These are phyloP conservation scores for Hebeloma cylindrosporum DNA, from an alignment of 768 basidiomycete species.

Conservation along the genomic window DNA sequence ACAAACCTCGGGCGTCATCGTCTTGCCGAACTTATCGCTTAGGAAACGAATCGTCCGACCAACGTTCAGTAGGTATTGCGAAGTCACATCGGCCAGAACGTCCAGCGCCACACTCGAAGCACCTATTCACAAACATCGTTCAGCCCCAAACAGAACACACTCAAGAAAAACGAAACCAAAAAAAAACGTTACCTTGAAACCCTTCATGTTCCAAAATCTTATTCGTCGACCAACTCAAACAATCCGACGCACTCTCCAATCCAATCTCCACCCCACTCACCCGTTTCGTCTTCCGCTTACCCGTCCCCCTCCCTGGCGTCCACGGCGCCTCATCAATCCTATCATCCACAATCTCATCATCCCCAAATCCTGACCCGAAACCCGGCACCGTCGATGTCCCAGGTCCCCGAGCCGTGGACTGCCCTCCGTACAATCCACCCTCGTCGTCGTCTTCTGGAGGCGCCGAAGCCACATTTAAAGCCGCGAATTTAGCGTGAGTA, in stretches of 20 bases:
- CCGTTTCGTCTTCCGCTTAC: constrained; percentile 28
- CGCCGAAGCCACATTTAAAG: constrained; percentile 41
- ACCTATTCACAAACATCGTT: constrained; percentile 39
- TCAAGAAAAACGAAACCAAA: not conserved
- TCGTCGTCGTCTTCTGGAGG: constrained; percentile 37
- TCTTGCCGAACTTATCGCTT: constrained; percentile 74
- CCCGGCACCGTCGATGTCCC: constrained; percentile 18
- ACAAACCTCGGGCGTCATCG: constrained; percentile 84
- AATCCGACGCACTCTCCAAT: constrained; percentile 57
- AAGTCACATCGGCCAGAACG: constrained; percentile 71
- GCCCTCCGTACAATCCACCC: constrained; percentile 30
- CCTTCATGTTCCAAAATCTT: constrained; percentile 89
- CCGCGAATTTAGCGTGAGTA: constrained; percentile 70
- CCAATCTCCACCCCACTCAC: constrained; percentile 54
- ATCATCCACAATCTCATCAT: constrained; percentile 40
- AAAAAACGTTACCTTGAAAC: constrained; percentile 74
- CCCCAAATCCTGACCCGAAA: constrained; percentile 23
- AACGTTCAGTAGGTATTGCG: constrained; percentile 82
- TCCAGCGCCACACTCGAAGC: constrained; percentile 75
- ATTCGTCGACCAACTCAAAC: constrained; percentile 66
- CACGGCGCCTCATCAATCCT: constrained; percentile 65
- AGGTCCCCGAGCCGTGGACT: constrained; percentile 23
- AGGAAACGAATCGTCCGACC: constrained; percentile 84
- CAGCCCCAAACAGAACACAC: not conserved
- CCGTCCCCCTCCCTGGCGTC: constrained; percentile 29